Conservation (phyloP, 768 basidiomycete species). For the Suillus cothurnatus region DNA sequence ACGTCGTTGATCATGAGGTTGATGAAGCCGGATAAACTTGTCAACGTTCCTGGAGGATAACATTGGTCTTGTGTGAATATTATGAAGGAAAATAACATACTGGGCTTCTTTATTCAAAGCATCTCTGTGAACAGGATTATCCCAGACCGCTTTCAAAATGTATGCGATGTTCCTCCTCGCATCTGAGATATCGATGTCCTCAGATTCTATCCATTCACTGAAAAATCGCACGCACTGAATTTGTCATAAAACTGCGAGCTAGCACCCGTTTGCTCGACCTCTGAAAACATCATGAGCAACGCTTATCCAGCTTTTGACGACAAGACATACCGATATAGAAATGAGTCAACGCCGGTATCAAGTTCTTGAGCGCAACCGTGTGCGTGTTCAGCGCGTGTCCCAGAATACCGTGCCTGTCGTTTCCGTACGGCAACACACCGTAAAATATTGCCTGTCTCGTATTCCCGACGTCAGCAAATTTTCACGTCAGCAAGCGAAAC, state of each 20-base stretch:
- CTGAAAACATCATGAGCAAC: constrained; percentile 41
- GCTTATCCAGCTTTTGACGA: background rate
- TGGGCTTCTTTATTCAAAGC: constrained; percentile 79
- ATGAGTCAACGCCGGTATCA: constrained; percentile 89
- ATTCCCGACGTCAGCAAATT: constrained; percentile 8
- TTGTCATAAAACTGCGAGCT: constrained; percentile 99
- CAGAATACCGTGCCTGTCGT: constrained; percentile 71
- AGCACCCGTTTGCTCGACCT: constrained; percentile 96
- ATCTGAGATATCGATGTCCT: constrained; percentile 38
- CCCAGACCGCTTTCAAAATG: constrained; percentile 89
- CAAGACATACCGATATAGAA: constrained; percentile 84
- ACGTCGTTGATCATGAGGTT: constrained; percentile 99
- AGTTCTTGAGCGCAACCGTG: constrained; percentile 79
- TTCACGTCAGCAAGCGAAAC: background rate
- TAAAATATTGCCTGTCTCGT: constrained; percentile 66
- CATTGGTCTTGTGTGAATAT: constrained; percentile 6
- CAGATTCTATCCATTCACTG: constrained; percentile 9
- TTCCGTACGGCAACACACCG: constrained; percentile 66
- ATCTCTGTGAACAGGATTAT: constrained; percentile 85
- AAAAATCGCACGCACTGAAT: constrained; percentile 67
- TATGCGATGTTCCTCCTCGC: constrained; percentile 83
- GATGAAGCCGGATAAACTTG: constrained; percentile 92
- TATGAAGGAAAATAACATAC: constrained; percentile 42
- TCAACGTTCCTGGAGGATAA: constrained; percentile 68
- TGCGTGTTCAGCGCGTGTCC: constrained; percentile 84